Evolutionary conservation across 768 basidiomycete species (phyloP).

Genomic region (Lepiota venenata): DNA sequence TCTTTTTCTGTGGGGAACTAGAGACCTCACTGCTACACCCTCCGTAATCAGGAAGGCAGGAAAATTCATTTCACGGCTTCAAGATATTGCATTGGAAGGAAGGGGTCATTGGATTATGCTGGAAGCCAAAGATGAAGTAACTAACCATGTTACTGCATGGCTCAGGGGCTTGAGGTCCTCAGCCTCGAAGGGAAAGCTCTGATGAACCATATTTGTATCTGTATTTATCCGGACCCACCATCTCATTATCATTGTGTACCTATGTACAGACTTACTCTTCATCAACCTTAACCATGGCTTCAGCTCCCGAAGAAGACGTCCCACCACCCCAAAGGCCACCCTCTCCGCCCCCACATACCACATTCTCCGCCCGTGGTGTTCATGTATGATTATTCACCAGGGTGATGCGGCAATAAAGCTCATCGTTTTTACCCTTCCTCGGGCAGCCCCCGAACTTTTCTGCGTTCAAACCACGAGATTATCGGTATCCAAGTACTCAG

Average conservation of each 20-base stretch:
- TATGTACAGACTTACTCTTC: neutral
- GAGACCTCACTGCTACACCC: slow-evolving; percentile 46
- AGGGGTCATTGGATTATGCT: slow-evolving; percentile 71
- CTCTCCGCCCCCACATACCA: slow-evolving; percentile 70
- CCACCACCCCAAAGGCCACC: slow-evolving; percentile 57
- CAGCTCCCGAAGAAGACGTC: slow-evolving; percentile 42
- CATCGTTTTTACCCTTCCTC: slow-evolving; percentile 14
- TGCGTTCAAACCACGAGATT: slow-evolving; percentile 75
- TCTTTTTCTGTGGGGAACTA: slow-evolving; percentile 57
- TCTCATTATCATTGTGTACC: neutral
- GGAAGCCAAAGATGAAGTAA: slow-evolving; percentile 55
- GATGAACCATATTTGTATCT: neutral
- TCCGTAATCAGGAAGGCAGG: slow-evolving; percentile 37
- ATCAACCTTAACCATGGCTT: slow-evolving; percentile 1
- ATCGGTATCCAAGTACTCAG: slow-evolving; percentile 60
- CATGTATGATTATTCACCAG: slow-evolving; percentile 51
- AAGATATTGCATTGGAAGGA: slow-evolving; percentile 50
- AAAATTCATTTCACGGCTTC: slow-evolving; percentile 48
- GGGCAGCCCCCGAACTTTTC: slow-evolving; percentile 73
- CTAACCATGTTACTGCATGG: slow-evolving; percentile 45
- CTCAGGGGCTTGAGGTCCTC: slow-evolving; percentile 30
- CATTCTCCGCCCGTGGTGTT: slow-evolving; percentile 65
- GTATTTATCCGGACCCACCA: neutral
- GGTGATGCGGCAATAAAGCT: slow-evolving; percentile 13
- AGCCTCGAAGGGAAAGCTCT: slow-evolving; percentile 8